A percentile compares a stretch with the other conserved stretches of the same genome.
These are phyloP conservation scores for Penicillium hordei DNA, from an alignment of 2,329 filamentous ascomycete species.

Conservation along the genomic window DNA sequence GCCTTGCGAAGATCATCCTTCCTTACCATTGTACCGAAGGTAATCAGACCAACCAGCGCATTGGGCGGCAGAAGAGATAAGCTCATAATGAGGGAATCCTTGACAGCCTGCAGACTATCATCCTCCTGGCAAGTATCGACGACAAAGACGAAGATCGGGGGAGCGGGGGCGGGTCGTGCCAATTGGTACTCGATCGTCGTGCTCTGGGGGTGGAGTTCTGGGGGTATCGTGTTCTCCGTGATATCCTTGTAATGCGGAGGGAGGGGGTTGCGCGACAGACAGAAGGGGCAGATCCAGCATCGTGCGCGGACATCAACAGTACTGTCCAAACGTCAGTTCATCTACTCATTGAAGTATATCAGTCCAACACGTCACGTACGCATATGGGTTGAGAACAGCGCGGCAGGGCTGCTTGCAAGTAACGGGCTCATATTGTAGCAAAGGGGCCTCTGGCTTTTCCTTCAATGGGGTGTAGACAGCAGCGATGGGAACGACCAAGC, in stretches of 20 bases:
- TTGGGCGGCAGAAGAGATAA: conserved; percentile 63
- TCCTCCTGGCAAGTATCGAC: conserved; percentile 69
- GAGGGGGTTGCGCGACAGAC: conserved; percentile 64
- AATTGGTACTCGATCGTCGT: conserved; percentile 68
- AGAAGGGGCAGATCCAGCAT: conserved; percentile 70
- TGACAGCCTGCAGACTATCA: conserved; percentile 65
- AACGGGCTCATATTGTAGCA: conserved; percentile 93
- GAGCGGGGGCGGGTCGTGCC: conserved; percentile 60
- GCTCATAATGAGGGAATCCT: conserved; percentile 67
- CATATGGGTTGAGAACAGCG: conserved; percentile 95
- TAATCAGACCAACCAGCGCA: conserved; percentile 64
- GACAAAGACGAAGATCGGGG: conserved; percentile 68
- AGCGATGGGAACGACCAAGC: conserved; percentile 92
- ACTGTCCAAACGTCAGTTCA: conserved; percentile 39
- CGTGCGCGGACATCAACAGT: conserved; percentile 66
- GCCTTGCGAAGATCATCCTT: neutral
- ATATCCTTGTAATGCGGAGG: conserved; percentile 70
- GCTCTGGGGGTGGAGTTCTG: conserved; percentile 63
- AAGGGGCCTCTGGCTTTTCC: conserved; percentile 81
- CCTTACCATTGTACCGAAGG: conserved; percentile 81
- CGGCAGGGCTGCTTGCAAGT: conserved; percentile 95
- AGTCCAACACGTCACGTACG: conserved; percentile 55
- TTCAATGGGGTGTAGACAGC: conserved; percentile 94
- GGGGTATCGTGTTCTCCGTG: conserved; percentile 63
- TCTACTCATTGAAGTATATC: conserved; percentile 5